Percentiles rank a stretch among this genome's conserved stretches.
Evolutionary conservation across 2,329 filamentous ascomycete species (phyloP).

Genomic region (Penicillium freii): DNA sequence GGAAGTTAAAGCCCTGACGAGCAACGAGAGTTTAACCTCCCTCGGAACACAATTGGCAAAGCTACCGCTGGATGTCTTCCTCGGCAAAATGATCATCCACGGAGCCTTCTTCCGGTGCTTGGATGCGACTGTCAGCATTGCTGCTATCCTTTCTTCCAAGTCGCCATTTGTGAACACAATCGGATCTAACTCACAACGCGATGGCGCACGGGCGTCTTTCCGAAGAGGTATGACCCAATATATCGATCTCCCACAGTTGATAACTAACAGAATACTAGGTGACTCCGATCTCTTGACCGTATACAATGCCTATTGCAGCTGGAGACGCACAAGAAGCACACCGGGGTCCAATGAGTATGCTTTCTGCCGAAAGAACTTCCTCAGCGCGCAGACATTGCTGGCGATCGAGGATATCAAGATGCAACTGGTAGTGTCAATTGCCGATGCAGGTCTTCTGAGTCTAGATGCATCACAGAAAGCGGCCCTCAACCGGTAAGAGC

Average conservation of each 20-base stretch:
- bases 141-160: constrained; percentile 90
- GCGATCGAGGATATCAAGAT: constrained; percentile 96
- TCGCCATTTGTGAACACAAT: constrained; percentile 88
- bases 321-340: constrained; percentile 77
- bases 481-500: constrained; percentile 59
- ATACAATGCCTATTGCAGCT: constrained; percentile 89
- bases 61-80: constrained; percentile 86
- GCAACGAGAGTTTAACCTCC: constrained; percentile 77
- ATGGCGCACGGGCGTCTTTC: constrained; percentile 75
- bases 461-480: constrained; percentile 71
- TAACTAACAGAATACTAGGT: constrained; percentile 42
- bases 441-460: constrained; percentile 78
- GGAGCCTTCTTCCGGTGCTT: constrained; percentile 86
- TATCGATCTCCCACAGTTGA: constrained; percentile 1
- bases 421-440: constrained; percentile 79
- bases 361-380: constrained; percentile 92
- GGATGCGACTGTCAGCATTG: constrained; percentile 86
- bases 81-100: constrained; percentile 88
- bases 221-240: constrained; percentile 55
- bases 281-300: constrained; percentile 90
- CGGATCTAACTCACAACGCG: constrained; percentile 76
- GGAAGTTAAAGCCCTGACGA: constrained; percentile 85
- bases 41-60: constrained; percentile 84
- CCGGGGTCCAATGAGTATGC: constrained; percentile 72
- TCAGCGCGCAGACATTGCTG: constrained; percentile 80